Conservation (phyloP, 768 basidiomycete species). For the Trametes cubensis region DNA sequence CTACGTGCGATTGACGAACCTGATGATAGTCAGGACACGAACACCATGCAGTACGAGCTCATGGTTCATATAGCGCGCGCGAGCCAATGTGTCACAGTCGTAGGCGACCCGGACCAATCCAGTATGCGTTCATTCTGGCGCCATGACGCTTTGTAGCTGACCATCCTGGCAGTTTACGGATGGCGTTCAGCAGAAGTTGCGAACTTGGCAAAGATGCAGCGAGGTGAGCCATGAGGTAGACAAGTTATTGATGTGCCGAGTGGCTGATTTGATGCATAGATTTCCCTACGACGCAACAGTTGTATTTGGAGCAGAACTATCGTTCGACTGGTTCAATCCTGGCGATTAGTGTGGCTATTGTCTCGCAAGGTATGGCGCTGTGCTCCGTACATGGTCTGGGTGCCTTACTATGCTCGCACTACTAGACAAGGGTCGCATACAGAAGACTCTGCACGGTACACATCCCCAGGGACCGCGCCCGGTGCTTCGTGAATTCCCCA, state of each 20-base stretch:
- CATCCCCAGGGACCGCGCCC: slow-evolving; percentile 66
- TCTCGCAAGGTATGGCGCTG: slow-evolving; percentile 66
- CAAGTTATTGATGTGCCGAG: neutral
- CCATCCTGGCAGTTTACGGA: slow-evolving; percentile 60
- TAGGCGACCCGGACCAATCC: slow-evolving; percentile 92
- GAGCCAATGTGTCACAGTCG: slow-evolving; percentile 66
- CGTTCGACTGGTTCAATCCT: slow-evolving; percentile 81
- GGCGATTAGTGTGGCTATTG: slow-evolving; percentile 70
- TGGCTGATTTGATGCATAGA: slow-evolving; percentile 44
- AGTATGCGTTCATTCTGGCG: slow-evolving; percentile 44
- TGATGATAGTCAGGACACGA: slow-evolving; percentile 70
- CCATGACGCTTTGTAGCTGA: slow-evolving; percentile 9
- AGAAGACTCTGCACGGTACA: slow-evolving; percentile 70
- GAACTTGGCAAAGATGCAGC: slow-evolving; percentile 73
- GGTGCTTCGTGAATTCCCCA: slow-evolving; percentile 52
- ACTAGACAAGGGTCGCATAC: slow-evolving; percentile 73
- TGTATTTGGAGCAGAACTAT: slow-evolving; percentile 86
- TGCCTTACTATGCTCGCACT: neutral
- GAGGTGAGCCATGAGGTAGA: slow-evolving; percentile 42
- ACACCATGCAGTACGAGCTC: slow-evolving; percentile 77
- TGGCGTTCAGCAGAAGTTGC: slow-evolving; percentile 83
- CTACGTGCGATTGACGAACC: neutral
- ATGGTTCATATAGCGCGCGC: slow-evolving; percentile 65
- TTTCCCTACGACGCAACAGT: slow-evolving; percentile 63
- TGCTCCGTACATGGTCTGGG: neutral